Percentiles rank a stretch among this genome's conserved stretches.
These are phyloP conservation scores for Piromyces finnis DNA, from an alignment of 192 early-diverging fungal genomes.

Conservation along the genomic window DNA sequence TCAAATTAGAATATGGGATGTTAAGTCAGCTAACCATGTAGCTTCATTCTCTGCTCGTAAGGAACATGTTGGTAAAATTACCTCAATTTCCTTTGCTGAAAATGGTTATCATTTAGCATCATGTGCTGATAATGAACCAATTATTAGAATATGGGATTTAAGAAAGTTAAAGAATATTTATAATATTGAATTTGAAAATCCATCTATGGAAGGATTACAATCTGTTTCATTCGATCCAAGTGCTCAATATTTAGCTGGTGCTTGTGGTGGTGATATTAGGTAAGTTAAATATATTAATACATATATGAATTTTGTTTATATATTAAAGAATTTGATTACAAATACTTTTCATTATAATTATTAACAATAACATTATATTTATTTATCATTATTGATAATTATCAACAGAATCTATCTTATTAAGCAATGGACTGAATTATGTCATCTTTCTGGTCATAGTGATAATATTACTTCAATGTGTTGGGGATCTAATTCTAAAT, in stretches of 20 bases:
- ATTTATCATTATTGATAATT: no score
- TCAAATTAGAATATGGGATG: slow-evolving; percentile 64
- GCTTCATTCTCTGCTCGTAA: slow-evolving; percentile 43
- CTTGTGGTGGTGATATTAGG: slow-evolving; percentile 21
- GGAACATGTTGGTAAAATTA: slow-evolving; percentile 31
- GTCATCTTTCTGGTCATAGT: slow-evolving; percentile 23
- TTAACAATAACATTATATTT: no score
- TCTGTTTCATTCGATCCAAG: slow-evolving; percentile 62
- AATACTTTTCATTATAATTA: no score
- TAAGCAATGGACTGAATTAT: slow-evolving; percentile 40
- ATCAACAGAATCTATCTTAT: slow-evolving; percentile 34
- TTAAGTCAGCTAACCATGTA: slow-evolving; percentile 46
- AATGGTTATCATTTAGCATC: slow-evolving; percentile 89
- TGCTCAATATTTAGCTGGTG: slow-evolving; percentile 69
- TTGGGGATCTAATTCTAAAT: slow-evolving; percentile 36
- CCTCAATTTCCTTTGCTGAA: slow-evolving; percentile 68
- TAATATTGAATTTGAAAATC: slow-evolving; percentile 28
- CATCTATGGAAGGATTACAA: slow-evolving; percentile 28
- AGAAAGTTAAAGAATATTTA: slow-evolving; percentile 61
- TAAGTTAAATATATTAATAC: not conserved
- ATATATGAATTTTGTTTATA: no score
- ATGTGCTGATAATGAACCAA: slow-evolving; percentile 30
- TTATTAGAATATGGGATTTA: slow-evolving; percentile 85
- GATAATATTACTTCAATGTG: slow-evolving; percentile 31
- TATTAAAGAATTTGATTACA: no score